Percentiles rank a stretch among this genome's conserved stretches.
Conservation (phyloP, 352 stramenopile genomes). For the Phytopythium helicoides region DNA sequence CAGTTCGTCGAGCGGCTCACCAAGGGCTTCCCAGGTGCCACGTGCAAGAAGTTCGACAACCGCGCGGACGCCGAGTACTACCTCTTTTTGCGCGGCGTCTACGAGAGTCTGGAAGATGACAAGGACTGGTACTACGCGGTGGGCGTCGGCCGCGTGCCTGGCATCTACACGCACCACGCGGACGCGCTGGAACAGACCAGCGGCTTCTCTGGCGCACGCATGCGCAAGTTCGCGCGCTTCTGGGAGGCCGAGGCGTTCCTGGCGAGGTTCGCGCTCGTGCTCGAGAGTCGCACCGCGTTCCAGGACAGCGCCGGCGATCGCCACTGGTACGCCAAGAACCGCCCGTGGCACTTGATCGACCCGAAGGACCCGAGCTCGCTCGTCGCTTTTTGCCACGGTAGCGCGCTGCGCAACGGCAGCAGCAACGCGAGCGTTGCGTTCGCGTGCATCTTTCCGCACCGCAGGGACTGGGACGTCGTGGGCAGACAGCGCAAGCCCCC, state of each 20-base stretch:
- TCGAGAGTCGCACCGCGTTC: neutral
- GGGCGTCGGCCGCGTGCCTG: neutral
- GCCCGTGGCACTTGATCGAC: neutral
- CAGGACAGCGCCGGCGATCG: neutral
- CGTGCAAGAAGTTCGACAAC: neutral
- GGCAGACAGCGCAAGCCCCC: neutral
- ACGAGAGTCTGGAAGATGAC: neutral
- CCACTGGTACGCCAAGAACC: constrained; percentile 10
- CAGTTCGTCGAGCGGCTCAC: neutral
- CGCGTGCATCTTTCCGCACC: constrained; percentile 2
- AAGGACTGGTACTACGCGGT: constrained; percentile 3
- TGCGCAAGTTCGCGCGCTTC: constrained; percentile 1
- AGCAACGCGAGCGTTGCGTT: neutral
- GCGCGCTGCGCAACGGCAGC: constrained; percentile 6
- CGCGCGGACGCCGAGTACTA: neutral
- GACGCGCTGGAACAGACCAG: neutral
- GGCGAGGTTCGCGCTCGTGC: neutral
- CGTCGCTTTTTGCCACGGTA: constrained; percentile 10
- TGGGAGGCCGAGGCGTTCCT: constrained; percentile 1
- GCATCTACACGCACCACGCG: neutral
- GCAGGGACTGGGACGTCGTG: neutral
- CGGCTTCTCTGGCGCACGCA: neutral
- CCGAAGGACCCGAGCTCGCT: neutral
- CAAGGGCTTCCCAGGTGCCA: neutral
- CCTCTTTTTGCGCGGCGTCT: neutral